Base-by-base conservation (phyloP, 1,284 basidiomycete species). In the Schizophyllum amplum region DNA sequence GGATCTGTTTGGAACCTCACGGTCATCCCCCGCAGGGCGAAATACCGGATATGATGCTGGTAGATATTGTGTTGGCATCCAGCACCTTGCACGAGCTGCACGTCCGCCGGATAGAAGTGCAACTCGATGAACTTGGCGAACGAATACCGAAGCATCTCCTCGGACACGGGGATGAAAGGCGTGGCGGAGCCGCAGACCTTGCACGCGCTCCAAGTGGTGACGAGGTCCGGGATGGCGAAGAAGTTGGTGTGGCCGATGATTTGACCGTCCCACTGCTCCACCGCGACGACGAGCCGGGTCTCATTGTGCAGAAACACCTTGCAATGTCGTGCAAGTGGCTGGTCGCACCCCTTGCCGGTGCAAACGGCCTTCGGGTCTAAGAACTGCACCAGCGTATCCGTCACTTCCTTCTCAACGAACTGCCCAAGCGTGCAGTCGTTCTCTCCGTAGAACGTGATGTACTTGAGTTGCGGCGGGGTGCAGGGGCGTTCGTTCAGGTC, bases 11-110 rank as follows among this genome's bases (percentile, higher is more conserved):
- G 91, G 67, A 99, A 94, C 15, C 92, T 87, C 25, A 99, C 84
- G 2, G 93, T 94, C 84, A 90, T 87, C 1, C 86, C 85, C 61
- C 82, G 83, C 47, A 79, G 82, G 17, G 92, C 89, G 71, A 98
- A 98, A 71, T 93, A 98, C 48, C 97, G 87, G 59, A 94, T 86
- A 65, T 98, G 94, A 66, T 98, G 87, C 60, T 88, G 83, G 68
- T 94, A 97, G 56, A 95, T 92, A 67, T 99, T 97, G 71, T 99
- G 97, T 55, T 87, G 80, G 68, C 97, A 99, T 2, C 87, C 85
- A 60, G 88, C 86, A 50, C 87, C 88, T 63, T 86, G 85, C n/a
- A 90, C 86, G 24, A 90, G 76, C 65, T 85, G 83, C 62, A 91
- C 87, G 64, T 91, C 84, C 49, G 86, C 87, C 15, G 92, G 91